A percentile compares a stretch with the other conserved stretches of the same genome.
phyloP scores from a whole-genome alignment of 2,329 filamentous ascomycete genomes.

The Exophiala viscosa region DNA sequence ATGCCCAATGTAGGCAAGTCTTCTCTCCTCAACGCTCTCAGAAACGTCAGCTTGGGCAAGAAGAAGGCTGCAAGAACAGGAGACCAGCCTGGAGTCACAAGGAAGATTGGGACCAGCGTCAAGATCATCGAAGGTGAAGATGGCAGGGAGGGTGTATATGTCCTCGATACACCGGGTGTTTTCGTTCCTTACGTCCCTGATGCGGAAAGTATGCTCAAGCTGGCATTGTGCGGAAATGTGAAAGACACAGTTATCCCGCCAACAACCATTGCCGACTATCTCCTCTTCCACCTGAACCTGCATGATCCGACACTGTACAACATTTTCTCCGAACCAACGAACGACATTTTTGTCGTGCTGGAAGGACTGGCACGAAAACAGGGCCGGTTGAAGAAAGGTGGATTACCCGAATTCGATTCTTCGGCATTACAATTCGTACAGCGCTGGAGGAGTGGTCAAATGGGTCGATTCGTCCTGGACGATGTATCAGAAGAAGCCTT shows the following conservation, averaged over 20 bases:
- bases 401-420: constrained; percentile 64
- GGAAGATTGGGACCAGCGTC: constrained; percentile 77
- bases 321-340: constrained; percentile 68
- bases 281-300: constrained; percentile 78
- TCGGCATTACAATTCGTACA: constrained; percentile 78
- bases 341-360: constrained; percentile 74
- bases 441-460: constrained; percentile 70
- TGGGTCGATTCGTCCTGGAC: constrained; percentile 78
- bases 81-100: constrained; percentile 81
- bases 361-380: constrained; percentile 67
- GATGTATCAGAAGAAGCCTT: constrained; percentile 62
- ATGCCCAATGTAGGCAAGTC: constrained; percentile 99
- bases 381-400: constrained; percentile 72
- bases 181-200: constrained; percentile 89
- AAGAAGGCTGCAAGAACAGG: constrained; percentile 78
- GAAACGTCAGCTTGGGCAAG: constrained; percentile 61
- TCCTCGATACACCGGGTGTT: constrained; percentile 90
- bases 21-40: constrained; percentile 82
- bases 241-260: constrained; percentile 81
- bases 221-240: constrained; percentile 86
- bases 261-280: constrained; percentile 79
- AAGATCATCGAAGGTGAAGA: constrained; percentile 67
- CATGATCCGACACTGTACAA: constrained; percentile 60
- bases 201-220: constrained; percentile 85
- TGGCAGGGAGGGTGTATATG: constrained; percentile 64